Conservation (phyloP, 1,139 yeast genomes). For the Hyphopichia khmerensis region DNA sequence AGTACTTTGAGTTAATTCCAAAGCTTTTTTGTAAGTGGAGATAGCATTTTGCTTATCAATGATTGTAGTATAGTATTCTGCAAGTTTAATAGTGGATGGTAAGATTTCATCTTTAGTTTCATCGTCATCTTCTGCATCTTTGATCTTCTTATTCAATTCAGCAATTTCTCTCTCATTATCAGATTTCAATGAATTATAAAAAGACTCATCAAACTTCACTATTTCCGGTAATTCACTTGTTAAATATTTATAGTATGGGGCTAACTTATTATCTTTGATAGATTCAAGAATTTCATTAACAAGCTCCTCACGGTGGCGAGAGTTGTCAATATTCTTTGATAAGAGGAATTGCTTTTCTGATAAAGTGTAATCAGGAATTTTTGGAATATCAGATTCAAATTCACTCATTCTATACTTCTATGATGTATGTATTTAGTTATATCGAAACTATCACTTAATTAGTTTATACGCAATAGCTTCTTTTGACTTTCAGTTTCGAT, state of each 20-base stretch:
- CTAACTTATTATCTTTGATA: conserved; percentile 64
- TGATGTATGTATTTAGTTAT: conserved; percentile 14
- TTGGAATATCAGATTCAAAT: conserved; percentile 49
- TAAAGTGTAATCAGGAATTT: conserved; percentile 76
- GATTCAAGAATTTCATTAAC: conserved; percentile 47
- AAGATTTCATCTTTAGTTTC: conserved; percentile 87
- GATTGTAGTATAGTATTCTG: conserved; percentile 83
- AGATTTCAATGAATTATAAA: conserved; percentile 50
- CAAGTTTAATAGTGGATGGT: conserved; percentile 74
- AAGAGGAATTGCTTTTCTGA: conserved; percentile 76
- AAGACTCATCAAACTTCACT: conserved; percentile 56
- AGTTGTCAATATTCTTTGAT: conserved; percentile 25
- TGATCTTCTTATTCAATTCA: conserved; percentile 60
- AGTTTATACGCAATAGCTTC: no score
- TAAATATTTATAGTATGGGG: conserved; percentile 80
- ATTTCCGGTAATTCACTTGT: conserved; percentile 46
- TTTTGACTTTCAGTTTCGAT: background rate
- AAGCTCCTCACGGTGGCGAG: conserved; percentile 40
- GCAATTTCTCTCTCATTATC: conserved; percentile 57
- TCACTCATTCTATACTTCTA: no score
- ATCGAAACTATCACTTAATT: no score
- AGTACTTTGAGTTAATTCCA: conserved; percentile 77
- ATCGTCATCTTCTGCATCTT: conserved; percentile 79
- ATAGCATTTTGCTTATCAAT: conserved; percentile 81
- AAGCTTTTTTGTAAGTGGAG: conserved; percentile 68